A percentile compares a stretch with the other conserved stretches of the same genome.
phyloP scores from a whole-genome alignment of 805 yeast species.

The Teunomyces pallodes region DNA sequence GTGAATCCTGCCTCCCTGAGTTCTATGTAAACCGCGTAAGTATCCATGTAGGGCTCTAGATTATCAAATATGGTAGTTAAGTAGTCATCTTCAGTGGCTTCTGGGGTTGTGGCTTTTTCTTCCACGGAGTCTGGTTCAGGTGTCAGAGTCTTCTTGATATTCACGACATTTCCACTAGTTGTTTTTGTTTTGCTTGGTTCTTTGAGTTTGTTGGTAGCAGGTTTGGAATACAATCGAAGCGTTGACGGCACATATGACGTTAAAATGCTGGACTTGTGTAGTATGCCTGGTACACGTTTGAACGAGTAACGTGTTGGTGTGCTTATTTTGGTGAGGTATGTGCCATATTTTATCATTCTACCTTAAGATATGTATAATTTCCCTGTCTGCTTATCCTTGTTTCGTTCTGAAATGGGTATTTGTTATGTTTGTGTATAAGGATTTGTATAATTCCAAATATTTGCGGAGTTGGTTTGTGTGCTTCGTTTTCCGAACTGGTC shows the following conservation, averaged over 20 bases:
- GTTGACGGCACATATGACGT: neutral
- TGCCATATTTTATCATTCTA: conserved; percentile 2
- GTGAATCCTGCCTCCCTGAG: conserved; percentile 58
- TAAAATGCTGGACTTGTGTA: neutral
- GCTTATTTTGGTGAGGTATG: neutral
- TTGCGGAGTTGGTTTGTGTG: neutral
- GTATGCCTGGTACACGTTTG: neutral
- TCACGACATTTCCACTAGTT: neutral
- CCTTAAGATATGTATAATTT: neutral
- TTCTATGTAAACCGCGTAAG: conserved; percentile 52
- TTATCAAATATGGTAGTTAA: conserved; percentile 59
- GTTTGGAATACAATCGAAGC: neutral
- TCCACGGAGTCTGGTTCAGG: neutral
- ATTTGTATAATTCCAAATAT: neutral
- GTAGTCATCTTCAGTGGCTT: conserved; percentile 19
- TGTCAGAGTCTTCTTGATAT: neutral
- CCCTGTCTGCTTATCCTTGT: neutral
- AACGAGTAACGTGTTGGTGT: neutral
- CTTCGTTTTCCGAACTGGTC: neutral
- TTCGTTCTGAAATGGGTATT: neutral
- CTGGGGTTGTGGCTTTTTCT: conserved; percentile 4
- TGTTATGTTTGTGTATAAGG: neutral
- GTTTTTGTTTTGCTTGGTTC: neutral
- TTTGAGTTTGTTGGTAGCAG: neutral
- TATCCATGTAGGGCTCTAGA: conserved; percentile 45